Percentiles rank a stretch among this genome's conserved stretches.
phyloP scores from a whole-genome alignment of 176 grass and related monocot genomes.

The Guadua angustifolia region DNA sequence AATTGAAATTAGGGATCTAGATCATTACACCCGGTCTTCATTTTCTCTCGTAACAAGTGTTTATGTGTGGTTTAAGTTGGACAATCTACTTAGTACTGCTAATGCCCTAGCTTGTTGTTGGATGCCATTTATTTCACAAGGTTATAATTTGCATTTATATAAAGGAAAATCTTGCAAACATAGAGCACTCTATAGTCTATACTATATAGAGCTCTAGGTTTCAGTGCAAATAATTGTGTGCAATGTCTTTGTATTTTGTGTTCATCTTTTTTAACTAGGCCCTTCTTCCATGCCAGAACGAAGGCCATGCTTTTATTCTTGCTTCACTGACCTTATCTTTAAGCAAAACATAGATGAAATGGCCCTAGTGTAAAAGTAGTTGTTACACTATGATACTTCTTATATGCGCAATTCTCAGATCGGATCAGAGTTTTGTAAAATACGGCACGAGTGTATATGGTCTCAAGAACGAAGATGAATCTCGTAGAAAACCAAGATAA shows the following conservation, averaged over 20 bases:
- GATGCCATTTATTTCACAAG: slow-evolving; percentile 23
- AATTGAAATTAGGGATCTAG: too few relatives aligned
- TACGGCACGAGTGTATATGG: too few relatives aligned
- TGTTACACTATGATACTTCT: too few relatives aligned
- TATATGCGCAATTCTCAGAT: too few relatives aligned
- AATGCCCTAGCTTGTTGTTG: not conserved
- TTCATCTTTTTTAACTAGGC: not conserved
- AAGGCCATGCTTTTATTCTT: slow-evolving; percentile 13
- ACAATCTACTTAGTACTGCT: not conserved
- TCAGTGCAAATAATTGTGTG: not conserved
- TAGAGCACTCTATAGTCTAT: not conserved
- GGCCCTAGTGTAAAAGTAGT: slow-evolving; percentile 4
- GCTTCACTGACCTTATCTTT: not conserved
- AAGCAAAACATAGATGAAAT: slow-evolving; percentile 39
- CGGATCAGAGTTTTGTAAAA: too few relatives aligned
- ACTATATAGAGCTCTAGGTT: not conserved
- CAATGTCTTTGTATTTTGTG: not conserved
- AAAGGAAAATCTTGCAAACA: not conserved
- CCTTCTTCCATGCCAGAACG: slow-evolving; percentile 13
- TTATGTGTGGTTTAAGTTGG: not conserved
- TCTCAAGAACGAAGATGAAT: too few relatives aligned
- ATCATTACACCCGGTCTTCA: not conserved
- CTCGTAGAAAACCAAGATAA: too few relatives aligned
- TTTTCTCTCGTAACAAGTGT: not conserved
- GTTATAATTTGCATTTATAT: not conserved